Conservation (phyloP, 176 grass and related monocot genomes). For the Hsuehochloa calcarea region DNA sequence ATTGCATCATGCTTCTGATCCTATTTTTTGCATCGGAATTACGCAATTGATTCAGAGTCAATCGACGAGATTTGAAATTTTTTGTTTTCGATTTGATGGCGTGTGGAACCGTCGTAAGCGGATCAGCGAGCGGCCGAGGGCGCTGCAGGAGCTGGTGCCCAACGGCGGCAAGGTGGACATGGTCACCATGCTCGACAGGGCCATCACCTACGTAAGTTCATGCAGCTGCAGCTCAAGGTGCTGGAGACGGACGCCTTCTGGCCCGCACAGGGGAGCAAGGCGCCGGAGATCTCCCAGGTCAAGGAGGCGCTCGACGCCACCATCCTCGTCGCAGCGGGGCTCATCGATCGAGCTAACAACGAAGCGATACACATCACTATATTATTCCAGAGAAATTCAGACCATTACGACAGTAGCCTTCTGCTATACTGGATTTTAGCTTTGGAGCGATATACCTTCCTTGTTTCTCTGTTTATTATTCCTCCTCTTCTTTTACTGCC, state of each 20-base stretch:
- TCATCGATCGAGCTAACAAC: no score
- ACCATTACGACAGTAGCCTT: no score
- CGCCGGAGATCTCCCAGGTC: conserved; percentile 52
- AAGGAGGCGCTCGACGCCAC: conserved; percentile 66
- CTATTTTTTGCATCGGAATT: not conserved
- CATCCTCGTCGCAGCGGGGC: no score
- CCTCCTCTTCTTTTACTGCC: no score
- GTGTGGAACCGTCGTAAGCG: conserved; percentile 53
- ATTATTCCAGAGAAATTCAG: no score
- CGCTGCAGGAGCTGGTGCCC: conserved; percentile 69
- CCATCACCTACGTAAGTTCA: conserved; percentile 79
- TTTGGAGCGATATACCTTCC: no score
- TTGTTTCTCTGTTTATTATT: no score
- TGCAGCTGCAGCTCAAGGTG: conserved; percentile 80
- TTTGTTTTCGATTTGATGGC: no score
- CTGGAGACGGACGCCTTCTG: conserved; percentile 76
- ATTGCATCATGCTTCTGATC: not conserved
- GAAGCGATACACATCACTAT: no score
- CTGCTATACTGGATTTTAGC: no score
- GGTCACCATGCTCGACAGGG: conserved; percentile 79
- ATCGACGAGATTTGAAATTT: not conserved
- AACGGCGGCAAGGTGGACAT: conserved; percentile 61
- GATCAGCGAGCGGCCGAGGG: conserved; percentile 65
- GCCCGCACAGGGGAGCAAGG: conserved; percentile 47
- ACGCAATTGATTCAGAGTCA: not conserved